These are phyloP conservation scores for Tolypocladium guangdongense DNA, from an alignment of 2,329 filamentous ascomycete genomes.

Conservation along the genomic window DNA sequence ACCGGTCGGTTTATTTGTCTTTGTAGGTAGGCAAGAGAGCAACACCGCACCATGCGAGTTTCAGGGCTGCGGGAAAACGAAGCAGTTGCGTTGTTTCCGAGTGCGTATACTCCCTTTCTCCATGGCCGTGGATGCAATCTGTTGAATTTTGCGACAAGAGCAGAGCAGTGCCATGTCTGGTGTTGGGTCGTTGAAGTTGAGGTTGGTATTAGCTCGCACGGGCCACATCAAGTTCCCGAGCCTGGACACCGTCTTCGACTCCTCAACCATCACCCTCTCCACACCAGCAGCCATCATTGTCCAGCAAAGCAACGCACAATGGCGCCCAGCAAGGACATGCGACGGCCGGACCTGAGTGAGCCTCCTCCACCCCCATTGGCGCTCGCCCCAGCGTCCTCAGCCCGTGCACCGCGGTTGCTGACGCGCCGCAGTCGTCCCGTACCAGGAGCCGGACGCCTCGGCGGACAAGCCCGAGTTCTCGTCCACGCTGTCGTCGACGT, in stretches of 20 bases:
- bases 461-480: constrained; percentile 57
- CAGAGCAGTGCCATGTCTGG: too few relatives aligned
- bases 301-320: constrained; percentile 13
- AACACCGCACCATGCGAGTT: too few relatives aligned
- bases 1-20: background rate
- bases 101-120: too few relatives aligned
- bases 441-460: constrained; percentile 62
- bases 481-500: constrained; percentile 61
- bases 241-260: background rate
- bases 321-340: constrained; percentile 32
- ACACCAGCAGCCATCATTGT: background rate
- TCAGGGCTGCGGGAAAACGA: too few relatives aligned
- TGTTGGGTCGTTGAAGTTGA: too few relatives aligned
- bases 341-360: constrained; percentile 33
- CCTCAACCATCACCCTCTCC: background rate
- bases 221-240: background rate
- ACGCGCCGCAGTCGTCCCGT: constrained; percentile 62
- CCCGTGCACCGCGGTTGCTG: background rate
- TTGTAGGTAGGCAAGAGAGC: too few relatives aligned
- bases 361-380: background rate
- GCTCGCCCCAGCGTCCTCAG: background rate
- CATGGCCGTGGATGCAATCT: too few relatives aligned
- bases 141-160: too few relatives aligned
- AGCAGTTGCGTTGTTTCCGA: too few relatives aligned
- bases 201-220: background rate